Evolutionary conservation across 2,329 filamentous ascomycete species (phyloP), one percentile per base, ranked within the genome.

Genomic region (Fusarium euwallaceae): DNA sequence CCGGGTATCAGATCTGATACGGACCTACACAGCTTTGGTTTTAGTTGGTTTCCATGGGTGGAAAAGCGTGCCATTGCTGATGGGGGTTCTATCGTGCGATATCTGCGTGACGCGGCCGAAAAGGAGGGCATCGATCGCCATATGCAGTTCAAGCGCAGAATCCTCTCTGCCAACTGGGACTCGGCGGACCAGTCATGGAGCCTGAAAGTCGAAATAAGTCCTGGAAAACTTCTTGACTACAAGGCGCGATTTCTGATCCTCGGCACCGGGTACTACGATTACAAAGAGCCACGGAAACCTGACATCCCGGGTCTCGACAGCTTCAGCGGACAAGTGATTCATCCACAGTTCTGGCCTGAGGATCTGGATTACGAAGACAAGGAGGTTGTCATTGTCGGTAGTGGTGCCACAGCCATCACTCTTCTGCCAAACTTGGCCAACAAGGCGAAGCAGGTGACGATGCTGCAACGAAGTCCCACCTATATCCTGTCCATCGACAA

Each of bases 321-420:
- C 36, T 85, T 84, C 59, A 11, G 76, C 10, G 85, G 83, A 59
- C 74, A 61, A 29, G 83, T 90, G 14, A 84, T 93, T 9, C 92
- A 94, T 73, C 92, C 93, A 0, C 92, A 94, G 78, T 94, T 93
- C 83, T 94, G 92, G 92, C 92, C 92, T 0, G 84, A 91, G 66
- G 86, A 92, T 67, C 83, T 92, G 56, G 89, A 93, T 78, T 92
- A 92, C 81, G 81, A 84, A 16, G 82, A 86, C 81, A 93, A 93
- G 80, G 87, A 89, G 27, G 83, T 94, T 32, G 88, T 92, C 48
- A 85, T 93, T 64, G 89, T 94, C 68, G 92, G 92, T 27, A 89
- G 86, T 53, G 92, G 91, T n/a, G 92, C 92, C 1, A 93, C 92
- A 0, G 90, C 91, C 14, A 84, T 93, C 59, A 92, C 92, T 3